Percentiles rank a stretch among this genome's conserved stretches.
phyloP scores from a whole-genome alignment of 2,329 filamentous ascomycete species.

The Fusarium denticulatum region DNA sequence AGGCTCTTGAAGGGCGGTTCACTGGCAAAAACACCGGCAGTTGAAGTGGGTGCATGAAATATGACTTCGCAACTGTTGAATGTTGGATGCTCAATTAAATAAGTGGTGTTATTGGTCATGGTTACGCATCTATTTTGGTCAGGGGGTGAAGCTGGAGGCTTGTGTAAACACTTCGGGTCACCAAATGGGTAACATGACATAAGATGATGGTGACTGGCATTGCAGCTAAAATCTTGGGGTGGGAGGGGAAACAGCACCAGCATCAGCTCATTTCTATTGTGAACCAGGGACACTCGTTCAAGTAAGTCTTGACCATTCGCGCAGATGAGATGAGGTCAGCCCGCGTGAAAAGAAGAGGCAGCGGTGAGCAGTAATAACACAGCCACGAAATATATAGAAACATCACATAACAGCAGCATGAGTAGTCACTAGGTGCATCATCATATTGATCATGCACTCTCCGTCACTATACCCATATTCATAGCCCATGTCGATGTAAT shows the following conservation, averaged over 20 bases:
- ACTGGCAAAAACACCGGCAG: slow-evolving; percentile 30
- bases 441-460: slow-evolving; percentile 7
- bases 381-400: slow-evolving; percentile 15
- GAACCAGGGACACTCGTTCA: slow-evolving; percentile 15
- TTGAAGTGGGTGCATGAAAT: slow-evolving; percentile 30
- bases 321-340: neutral
- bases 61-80: slow-evolving; percentile 20
- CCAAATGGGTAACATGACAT: slow-evolving; percentile 12
- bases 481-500: neutral
- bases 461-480: neutral
- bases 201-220: neutral
- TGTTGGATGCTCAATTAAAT: neutral
- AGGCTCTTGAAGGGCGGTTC: slow-evolving; percentile 13
- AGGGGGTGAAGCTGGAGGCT: slow-evolving; percentile 21
- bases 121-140: slow-evolving; percentile 17
- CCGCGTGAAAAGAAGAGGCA: slow-evolving; percentile 2
- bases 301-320: neutral
- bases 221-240: slow-evolving; percentile 10
- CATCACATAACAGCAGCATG: neutral
- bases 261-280: slow-evolving; percentile 37
- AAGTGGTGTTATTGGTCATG: slow-evolving; percentile 23
- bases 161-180: slow-evolving; percentile 5
- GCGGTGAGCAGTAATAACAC: slow-evolving; percentile 30
- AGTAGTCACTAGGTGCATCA: slow-evolving; percentile 7
- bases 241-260: slow-evolving; percentile 9